Base-by-base conservation (phyloP, 352 stramenopile species). In the Phytophthora parvispora region DNA sequence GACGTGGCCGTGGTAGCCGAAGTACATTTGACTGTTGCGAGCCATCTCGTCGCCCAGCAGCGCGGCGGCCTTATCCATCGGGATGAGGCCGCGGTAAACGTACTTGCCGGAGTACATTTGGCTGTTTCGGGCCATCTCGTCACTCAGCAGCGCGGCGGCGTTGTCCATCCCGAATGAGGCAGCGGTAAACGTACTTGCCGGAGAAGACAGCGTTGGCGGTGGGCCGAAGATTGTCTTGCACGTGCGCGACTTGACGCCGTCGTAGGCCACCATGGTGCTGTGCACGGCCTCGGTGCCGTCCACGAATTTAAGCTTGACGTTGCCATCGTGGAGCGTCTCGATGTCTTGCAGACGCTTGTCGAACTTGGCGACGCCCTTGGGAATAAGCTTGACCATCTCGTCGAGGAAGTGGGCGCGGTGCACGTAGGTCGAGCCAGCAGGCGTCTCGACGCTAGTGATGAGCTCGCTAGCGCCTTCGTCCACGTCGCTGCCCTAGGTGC, bases 91-190 rank as follows among this genome's bases (percentile, higher is more conserved):
- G 22, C 72, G 72, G 59, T 79, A 79, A 47, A 68, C 72, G 52
- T 79, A 79, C 48, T 79, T 79, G 16, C 72, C 72, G 5, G 67
- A 73, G 52, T 79, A 79, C 67, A 79, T 79, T 29, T 79, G 72
- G 24, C 67, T 76, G 42, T 79, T 79, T 57, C 72, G 72, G 36
- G 72, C 72, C 55, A 79, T 68, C 25, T 79, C 57, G 42, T 79
- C 72, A 15, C 72, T 62, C 45, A 79, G 42, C 13, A 64, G 52
- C 52, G 67, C 72, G 28, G 62, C 61, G 15, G 72, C 72, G 61
- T 79, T 79, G 48, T 79, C 67, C 72, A 79, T 79, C 15, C 67
- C n/a, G n/a, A n/a, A n/a, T n/a, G n/a, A n/a, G n/a, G n/a, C n/a
- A n/a, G n/a, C n/a, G n/a, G n/a, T n/a, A n/a, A n/a, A n/a, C n/a